A percentile compares a stretch with the other conserved stretches of the same genome.
These are phyloP conservation scores for Darksidea phi DNA, from an alignment of 495 filamentous ascomycete genomes.

Conservation along the genomic window DNA sequence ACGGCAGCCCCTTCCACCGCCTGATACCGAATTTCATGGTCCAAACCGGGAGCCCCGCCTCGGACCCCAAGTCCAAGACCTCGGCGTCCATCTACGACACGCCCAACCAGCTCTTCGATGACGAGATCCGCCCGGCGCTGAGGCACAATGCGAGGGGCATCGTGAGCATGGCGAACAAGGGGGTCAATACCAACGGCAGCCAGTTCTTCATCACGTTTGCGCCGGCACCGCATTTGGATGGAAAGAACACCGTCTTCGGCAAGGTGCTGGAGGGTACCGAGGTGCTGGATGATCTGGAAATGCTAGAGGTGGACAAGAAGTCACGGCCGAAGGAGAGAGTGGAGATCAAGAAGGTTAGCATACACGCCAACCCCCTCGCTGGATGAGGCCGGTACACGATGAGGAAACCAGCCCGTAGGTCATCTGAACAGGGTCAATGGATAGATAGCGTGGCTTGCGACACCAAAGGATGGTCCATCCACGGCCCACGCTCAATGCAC, in stretches of 20 bases:
- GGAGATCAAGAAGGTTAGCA: conserved; percentile 70
- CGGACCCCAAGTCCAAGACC: conserved; percentile 62
- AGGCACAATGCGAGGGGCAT: conserved; percentile 84
- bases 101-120: conserved; percentile 65
- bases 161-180: conserved; percentile 88
- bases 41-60: conserved; percentile 79
- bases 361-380: conserved; percentile 93
- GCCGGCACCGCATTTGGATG: conserved; percentile 86
- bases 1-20: conserved; percentile 87
- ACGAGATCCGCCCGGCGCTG: conserved; percentile 85
- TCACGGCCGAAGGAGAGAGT: conserved; percentile 70
- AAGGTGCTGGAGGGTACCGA: conserved; percentile 68
- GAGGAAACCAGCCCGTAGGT: no score
- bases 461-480: no score
- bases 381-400: conserved; percentile 41
- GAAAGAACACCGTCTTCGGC: conserved; percentile 91
- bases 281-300: conserved; percentile 72
- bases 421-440: no score
- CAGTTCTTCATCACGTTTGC: conserved; percentile 93
- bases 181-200: conserved; percentile 78
- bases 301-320: conserved; percentile 84
- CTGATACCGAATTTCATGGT: conserved; percentile 86
- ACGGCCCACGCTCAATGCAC: no score
- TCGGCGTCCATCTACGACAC: conserved; percentile 79
- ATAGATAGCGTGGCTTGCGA: no score